A percentile compares a stretch with the other conserved stretches of the same genome.
Conservation (phyloP, 352 stramenopile species). For the Globisporangium acanthophoron region DNA sequence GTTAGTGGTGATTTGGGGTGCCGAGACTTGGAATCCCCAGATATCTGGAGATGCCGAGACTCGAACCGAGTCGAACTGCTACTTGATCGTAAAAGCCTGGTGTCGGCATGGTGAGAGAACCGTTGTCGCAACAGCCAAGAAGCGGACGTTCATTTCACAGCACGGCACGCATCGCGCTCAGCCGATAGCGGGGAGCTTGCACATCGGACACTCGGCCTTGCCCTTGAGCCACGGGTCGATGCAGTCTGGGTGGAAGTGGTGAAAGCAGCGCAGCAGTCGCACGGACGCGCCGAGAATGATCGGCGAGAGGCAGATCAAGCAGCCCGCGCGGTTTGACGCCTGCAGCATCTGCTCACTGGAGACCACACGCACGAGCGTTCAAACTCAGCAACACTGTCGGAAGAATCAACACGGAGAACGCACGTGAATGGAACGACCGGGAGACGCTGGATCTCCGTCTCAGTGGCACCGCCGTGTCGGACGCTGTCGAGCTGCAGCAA, state of each 20-base stretch:
- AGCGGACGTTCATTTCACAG: no score
- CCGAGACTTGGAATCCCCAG: no score
- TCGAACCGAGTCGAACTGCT: no score
- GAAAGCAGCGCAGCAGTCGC: slow-evolving; percentile 74
- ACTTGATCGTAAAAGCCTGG: no score
- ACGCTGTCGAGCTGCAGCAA: slow-evolving; percentile 61
- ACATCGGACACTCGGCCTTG: slow-evolving; percentile 71
- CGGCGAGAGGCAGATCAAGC: slow-evolving; percentile 60
- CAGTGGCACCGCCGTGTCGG: slow-evolving; percentile 46
- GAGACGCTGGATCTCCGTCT: slow-evolving; percentile 53
- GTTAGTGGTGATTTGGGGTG: no score
- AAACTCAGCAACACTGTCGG: not conserved
- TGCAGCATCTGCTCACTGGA: slow-evolving; percentile 59
- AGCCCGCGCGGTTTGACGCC: slow-evolving; percentile 40
- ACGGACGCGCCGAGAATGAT: slow-evolving; percentile 36
- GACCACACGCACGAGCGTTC: not conserved
- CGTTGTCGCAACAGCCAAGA: no score
- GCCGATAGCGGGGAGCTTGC: slow-evolving; percentile 66
- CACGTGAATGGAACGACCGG: slow-evolving; percentile 60
- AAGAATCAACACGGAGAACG: slow-evolving; percentile 15
- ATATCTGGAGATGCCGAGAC: no score
- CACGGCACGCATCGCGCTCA: slow-evolving; percentile 10
- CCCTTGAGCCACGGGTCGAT: slow-evolving; percentile 74
- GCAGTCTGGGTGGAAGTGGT: slow-evolving; percentile 67
- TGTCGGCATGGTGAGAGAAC: no score